phyloP scores from a whole-genome alignment of 192 early-diverging fungal genomes.

The Coemansia sp. region DNA sequence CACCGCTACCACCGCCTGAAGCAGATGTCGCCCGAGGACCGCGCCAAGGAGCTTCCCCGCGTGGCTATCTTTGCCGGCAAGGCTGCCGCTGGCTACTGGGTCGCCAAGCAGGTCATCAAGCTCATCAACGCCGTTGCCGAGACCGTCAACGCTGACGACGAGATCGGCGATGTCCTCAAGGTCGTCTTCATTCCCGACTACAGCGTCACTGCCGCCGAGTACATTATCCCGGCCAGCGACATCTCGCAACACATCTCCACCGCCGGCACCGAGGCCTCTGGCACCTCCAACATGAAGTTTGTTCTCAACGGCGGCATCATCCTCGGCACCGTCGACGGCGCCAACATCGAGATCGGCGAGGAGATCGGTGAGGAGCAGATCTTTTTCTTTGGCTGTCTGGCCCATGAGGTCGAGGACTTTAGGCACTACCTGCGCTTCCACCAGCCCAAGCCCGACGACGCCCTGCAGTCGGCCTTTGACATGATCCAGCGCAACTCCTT shows the following conservation, averaged over 20 bases:
- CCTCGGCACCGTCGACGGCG: conserved; percentile 96
- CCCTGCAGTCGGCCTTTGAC: conserved; percentile 79
- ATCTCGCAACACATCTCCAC: conserved; percentile 99
- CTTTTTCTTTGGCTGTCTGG: conserved; percentile 92
- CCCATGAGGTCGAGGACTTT: conserved; percentile 91
- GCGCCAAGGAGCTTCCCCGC: conserved; percentile 61
- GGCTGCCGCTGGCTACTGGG: conserved; percentile 96
- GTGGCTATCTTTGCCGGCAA: conserved; percentile 97
- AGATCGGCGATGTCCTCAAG: conserved; percentile 82
- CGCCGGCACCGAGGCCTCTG: conserved; percentile 97
- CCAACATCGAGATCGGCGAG: conserved; percentile 98
- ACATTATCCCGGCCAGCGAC: conserved; percentile 96
- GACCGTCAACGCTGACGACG: conserved; percentile 83
- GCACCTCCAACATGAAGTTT: conserved; percentile 99
- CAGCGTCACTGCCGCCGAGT: conserved; percentile 95
- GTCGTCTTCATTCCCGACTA: conserved; percentile 99
- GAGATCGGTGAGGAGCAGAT: conserved; percentile 98
- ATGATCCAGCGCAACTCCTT: conserved; percentile 78
- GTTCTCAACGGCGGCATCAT: conserved; percentile 98
- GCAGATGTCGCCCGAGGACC: conserved; percentile 69
- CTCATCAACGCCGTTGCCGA: conserved; percentile 93
- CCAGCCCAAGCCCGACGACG: conserved; percentile 70
- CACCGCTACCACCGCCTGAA: conserved; percentile 88
- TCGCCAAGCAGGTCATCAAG: conserved; percentile 99
- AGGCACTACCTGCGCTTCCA: conserved; percentile 89